Conservation (phyloP, 2,329 filamentous ascomycete genomes). For the Epichloe glyceriae region DNA sequence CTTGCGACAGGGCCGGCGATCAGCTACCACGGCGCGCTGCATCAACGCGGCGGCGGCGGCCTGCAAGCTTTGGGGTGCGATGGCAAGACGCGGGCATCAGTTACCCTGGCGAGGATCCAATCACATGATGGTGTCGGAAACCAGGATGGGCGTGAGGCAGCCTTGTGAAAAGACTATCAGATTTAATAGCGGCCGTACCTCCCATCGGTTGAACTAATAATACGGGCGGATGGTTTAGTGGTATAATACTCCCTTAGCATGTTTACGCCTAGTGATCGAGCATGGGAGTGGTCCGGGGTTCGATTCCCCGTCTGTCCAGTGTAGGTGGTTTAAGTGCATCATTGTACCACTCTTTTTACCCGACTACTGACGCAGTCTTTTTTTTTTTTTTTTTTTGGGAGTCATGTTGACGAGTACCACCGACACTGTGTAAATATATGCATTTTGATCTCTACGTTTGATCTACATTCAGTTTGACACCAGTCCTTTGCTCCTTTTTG, state of each 20-base stretch:
- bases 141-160: background rate
- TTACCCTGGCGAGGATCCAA: background rate
- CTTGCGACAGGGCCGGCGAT: conserved; percentile 1
- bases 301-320: conserved; percentile 12
- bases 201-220: background rate
- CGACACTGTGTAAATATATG: too few species aligned
- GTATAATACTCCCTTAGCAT: conserved; percentile 8
- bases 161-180: accelerated
- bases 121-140: conserved; percentile 2
- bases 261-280: accelerated
- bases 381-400: too few species aligned
- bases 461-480: too few species aligned
- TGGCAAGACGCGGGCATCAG: too few species aligned
- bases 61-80: conserved; percentile 1
- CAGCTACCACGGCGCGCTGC: conserved; percentile 4
- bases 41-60: conserved; percentile 4
- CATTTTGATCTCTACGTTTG: too few species aligned
- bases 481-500: too few species aligned
- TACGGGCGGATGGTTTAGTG: conserved; percentile 7
- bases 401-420: too few species aligned
- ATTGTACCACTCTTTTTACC: background rate
- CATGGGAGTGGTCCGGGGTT: conserved; percentile 12
- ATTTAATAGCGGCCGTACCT: accelerated
- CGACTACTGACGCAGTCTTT: too few species aligned
- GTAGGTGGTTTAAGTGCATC: background rate